phyloP scores from a whole-genome alignment of 2,329 filamentous ascomycete genomes.

The Xylariales sp. region DNA sequence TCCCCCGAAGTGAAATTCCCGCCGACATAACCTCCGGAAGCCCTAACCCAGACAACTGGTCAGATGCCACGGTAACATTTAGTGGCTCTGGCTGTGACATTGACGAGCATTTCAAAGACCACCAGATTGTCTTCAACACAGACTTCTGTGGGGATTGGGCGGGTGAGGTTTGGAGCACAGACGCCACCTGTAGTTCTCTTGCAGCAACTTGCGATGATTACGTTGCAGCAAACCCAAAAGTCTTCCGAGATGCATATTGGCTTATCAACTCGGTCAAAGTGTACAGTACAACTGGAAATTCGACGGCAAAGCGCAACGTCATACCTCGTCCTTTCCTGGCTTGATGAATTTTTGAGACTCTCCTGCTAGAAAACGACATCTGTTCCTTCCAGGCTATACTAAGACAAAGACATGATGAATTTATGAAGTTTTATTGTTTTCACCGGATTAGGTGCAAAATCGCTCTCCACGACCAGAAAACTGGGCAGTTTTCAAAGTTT shows the following conservation, averaged over 20 bases:
- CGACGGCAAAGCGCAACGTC: constrained; percentile 2
- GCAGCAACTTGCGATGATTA: constrained; percentile 66
- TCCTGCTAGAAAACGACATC: no score
- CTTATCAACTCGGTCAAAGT: constrained; percentile 67
- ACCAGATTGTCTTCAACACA: constrained; percentile 77
- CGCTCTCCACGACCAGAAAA: no score
- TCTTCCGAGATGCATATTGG: constrained; percentile 74
- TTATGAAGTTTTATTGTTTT: no score
- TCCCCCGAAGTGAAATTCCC: constrained; percentile 62
- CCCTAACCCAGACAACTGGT: constrained; percentile 68
- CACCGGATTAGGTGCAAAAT: no score
- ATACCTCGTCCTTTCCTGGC: constrained; percentile 1
- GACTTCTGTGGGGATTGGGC: constrained; percentile 90
- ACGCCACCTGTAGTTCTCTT: constrained; percentile 53
- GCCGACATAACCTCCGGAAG: constrained; percentile 52
- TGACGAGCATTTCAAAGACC: constrained; percentile 60
- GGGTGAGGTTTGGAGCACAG: constrained; percentile 59
- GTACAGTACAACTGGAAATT: constrained; percentile 30
- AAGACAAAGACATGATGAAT: no score
- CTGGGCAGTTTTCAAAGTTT: no score
- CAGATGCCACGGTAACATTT: constrained; percentile 64
- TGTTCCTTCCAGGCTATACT: no score
- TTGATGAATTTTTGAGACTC: no score
- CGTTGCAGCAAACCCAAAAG: constrained; percentile 65
- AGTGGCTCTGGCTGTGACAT: constrained; percentile 66